Evolutionary conservation across 257 asterid species (phyloP), one percentile per base, ranked within the genome.

Genomic region (Ophiorrhiza pumila): DNA sequence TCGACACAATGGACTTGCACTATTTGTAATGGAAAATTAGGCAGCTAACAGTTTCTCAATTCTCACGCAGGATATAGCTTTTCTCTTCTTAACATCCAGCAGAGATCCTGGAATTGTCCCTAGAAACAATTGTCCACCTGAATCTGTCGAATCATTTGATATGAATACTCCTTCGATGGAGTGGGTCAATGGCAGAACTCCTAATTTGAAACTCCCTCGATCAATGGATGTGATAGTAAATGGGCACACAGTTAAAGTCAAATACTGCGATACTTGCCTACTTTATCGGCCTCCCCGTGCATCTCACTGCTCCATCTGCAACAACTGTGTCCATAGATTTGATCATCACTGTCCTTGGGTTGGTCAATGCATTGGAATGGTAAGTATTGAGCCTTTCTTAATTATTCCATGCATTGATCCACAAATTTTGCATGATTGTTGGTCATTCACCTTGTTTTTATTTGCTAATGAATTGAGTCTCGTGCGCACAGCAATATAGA

Each of bases 331-430:
- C 77, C 88, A 91, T 88, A 88, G 93, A 75, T 90, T 94, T 25
- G 99, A 94, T 91, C 99, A 94, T 73, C 99, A 91, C 79, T 94
- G 99, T 76, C 97, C 99, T 0, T 94, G 96, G 97, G 93, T 91
- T 61, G 97, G 97, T 63, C 99, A 94, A 83, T 91, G 99, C 60
- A 91, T 94, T 15, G 97, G 97, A 69, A 78, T 81, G 47, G 97
- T 94, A 84, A 89, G 92, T 65, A 64, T n/a, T 63, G 17, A 39
- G 18, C 20, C 10, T 49, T 29, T 27, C 43, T 20, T 69, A 12
- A 22, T 50, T 20, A 7, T 50, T 35, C 45, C 72, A 32, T 17
- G 56, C 41, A 32, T 31, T 46, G 2, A 18, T 68, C 59, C 35
- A 34, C 23, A 47, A 31, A 6, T 52, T 72, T 3, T 5, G 23